Percentiles rank a stretch among this genome's conserved stretches.
phyloP scores from a whole-genome alignment of 2,329 filamentous ascomycete species.

The Rhexocercosporidium sp. region DNA sequence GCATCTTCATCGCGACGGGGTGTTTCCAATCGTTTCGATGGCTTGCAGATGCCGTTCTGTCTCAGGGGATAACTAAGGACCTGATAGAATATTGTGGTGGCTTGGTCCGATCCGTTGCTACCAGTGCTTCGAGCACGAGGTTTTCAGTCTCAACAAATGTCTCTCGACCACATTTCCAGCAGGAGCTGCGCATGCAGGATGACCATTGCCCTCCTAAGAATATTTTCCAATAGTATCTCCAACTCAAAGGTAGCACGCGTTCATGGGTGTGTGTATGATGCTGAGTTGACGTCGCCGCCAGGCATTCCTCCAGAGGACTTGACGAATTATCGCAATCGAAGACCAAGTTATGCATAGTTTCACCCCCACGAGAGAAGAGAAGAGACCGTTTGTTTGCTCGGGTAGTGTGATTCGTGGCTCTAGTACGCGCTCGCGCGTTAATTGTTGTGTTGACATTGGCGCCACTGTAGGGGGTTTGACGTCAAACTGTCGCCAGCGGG shows the following conservation, averaged over 20 bases:
- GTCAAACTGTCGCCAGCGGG: background rate
- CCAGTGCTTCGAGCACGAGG: background rate
- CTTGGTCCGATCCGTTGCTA: background rate
- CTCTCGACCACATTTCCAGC: background rate
- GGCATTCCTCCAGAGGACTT: background rate
- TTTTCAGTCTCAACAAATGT: background rate
- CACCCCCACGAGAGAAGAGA: background rate
- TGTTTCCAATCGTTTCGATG: background rate
- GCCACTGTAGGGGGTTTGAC: constrained; percentile 1
- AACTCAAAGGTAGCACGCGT: too few species aligned
- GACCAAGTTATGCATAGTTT: background rate
- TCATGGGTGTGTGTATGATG: too few species aligned
- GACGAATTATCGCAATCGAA: background rate
- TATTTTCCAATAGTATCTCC: background rate
- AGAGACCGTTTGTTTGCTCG: background rate
- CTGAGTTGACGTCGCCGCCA: too few species aligned
- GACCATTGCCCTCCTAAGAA: background rate
- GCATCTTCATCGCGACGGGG: background rate
- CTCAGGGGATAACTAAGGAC: background rate
- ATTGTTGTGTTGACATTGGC: constrained; percentile 2
- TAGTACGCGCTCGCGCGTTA: background rate
- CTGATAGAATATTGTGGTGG: background rate
- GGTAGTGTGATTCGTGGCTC: background rate
- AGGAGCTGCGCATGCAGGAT: too few species aligned
- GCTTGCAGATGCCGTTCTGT: background rate